A percentile compares a stretch with the other conserved stretches of the same genome.
Conservation (phyloP, 23 red algal genomes). For the Gracilaria caudata region DNA sequence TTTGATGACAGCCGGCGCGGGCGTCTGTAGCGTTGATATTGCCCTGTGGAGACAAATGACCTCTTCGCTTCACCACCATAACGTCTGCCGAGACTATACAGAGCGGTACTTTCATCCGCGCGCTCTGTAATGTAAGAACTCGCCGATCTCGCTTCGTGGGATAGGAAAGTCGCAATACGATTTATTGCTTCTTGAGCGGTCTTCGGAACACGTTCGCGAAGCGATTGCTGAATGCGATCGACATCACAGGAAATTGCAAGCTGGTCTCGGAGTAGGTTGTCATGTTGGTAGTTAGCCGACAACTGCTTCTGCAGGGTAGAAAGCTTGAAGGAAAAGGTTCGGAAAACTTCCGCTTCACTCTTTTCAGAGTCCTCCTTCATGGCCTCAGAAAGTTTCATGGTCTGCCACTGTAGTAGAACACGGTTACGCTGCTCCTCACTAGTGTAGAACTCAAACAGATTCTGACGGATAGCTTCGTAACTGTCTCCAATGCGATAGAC, state of each 20-base stretch:
- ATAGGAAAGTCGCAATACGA: conserved; percentile 32
- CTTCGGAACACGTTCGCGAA: conserved; percentile 19
- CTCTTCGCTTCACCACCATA: conserved; percentile 17
- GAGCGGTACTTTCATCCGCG: neutral
- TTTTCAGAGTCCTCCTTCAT: conserved; percentile 19
- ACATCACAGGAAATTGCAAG: conserved; percentile 16
- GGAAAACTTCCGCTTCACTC: conserved; percentile 4
- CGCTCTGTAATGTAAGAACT: neutral
- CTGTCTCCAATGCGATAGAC: neutral
- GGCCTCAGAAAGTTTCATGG: conserved; percentile 1
- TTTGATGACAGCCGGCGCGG: neutral
- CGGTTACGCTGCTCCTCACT: conserved; percentile 28
- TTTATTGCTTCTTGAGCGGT: conserved; percentile 19
- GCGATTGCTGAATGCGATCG: conserved; percentile 8
- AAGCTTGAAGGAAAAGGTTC: conserved; percentile 19
- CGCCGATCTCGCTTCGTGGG: conserved; percentile 8
- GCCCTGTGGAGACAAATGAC: neutral
- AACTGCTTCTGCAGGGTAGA: conserved; percentile 33
- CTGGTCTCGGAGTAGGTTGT: conserved; percentile 24
- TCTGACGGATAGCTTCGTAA: conserved; percentile 2
- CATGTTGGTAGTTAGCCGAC: conserved; percentile 13
- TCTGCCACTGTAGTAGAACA: conserved; percentile 21
- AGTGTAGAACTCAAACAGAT: conserved; percentile 11
- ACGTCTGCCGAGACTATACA: neutral
- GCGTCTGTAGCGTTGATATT: neutral